Evolutionary conservation across 352 stramenopile genomes (phyloP).

Genomic region (Pythium folliculosum): DNA sequence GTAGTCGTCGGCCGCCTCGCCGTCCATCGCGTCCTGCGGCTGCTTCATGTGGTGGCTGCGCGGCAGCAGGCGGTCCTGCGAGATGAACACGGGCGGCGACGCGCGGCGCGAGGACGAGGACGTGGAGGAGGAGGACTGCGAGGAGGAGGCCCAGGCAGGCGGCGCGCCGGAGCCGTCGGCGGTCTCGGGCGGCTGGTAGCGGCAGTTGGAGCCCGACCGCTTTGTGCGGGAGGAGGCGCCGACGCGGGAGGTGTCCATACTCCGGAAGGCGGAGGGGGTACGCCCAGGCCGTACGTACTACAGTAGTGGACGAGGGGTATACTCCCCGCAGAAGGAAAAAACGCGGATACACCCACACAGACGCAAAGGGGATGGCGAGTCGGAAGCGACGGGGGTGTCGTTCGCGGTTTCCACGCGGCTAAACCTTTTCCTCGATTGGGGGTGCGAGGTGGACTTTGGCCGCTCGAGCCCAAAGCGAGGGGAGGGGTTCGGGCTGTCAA

Average conservation of each 20-base stretch:
- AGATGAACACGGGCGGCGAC: constrained; percentile 26
- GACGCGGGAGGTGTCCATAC: constrained; percentile 20
- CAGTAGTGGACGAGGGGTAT: neutral
- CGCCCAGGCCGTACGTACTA: no score
- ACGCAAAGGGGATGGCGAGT: no score
- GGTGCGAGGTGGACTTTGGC: neutral
- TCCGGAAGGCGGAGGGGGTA: neutral
- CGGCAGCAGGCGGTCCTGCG: constrained; percentile 20
- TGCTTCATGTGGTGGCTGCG: neutral
- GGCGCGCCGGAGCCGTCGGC: neutral
- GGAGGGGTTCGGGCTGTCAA: neutral
- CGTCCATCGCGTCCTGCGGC: neutral
- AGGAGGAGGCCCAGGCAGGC: neutral
- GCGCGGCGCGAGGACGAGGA: constrained; percentile 17
- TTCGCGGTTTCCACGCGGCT: neutral
- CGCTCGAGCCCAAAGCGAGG: neutral
- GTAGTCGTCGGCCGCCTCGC: constrained; percentile 10
- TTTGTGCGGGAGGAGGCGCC: constrained; percentile 12
- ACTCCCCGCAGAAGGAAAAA: constrained; percentile 3
- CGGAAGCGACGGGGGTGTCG: neutral
- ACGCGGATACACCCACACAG: neutral
- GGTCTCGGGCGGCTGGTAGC: constrained; percentile 11
- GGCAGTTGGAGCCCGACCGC: constrained; percentile 24
- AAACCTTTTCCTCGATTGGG: constrained; percentile 12
- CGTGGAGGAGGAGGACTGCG: neutral